Evolutionary conservation across 495 filamentous ascomycete genomes (phyloP).

Genomic region (Talaromyces liani): DNA sequence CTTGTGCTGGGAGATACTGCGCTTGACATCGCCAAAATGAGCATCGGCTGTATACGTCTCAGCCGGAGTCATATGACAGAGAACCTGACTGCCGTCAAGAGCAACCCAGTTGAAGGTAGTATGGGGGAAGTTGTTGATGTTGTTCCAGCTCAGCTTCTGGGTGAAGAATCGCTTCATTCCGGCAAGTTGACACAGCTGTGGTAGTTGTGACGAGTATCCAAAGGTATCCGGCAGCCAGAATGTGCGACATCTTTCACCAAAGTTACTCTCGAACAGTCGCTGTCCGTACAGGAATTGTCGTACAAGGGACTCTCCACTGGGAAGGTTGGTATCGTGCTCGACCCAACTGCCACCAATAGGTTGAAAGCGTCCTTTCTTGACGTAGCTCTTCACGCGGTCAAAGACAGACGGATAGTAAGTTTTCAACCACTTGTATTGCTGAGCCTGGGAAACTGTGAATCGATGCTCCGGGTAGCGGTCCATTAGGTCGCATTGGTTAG

Average conservation of each 20-base stretch:
- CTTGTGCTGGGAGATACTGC: slow-evolving; percentile 89
- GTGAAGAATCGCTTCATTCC: slow-evolving; percentile 97
- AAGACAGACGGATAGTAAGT: slow-evolving; percentile 79
- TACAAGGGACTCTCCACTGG: slow-evolving; percentile 86
- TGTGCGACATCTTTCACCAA: slow-evolving; percentile 79
- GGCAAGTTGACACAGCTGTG: slow-evolving; percentile 82
- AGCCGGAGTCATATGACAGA: slow-evolving; percentile 92
- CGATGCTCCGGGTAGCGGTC: slow-evolving; percentile 91
- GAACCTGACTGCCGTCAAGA: slow-evolving; percentile 88
- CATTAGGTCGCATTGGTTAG: slow-evolving; percentile 88
- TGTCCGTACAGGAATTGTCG: slow-evolving; percentile 96
- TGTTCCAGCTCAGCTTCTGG: slow-evolving; percentile 94
- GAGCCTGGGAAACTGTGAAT: slow-evolving; percentile 86
- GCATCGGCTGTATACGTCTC: slow-evolving; percentile 94
- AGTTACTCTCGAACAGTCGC: slow-evolving; percentile 87
- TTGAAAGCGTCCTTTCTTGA: slow-evolving; percentile 85
- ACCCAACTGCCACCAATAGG: slow-evolving; percentile 98
- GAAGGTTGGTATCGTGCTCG: slow-evolving; percentile 96
- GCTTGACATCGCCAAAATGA: slow-evolving; percentile 90
- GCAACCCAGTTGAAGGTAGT: slow-evolving; percentile 98
- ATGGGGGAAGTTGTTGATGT: slow-evolving; percentile 98
- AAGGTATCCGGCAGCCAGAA: slow-evolving; percentile 99
- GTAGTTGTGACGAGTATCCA: slow-evolving; percentile 90
- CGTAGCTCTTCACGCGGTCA: slow-evolving; percentile 82
- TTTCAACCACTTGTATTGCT: slow-evolving; percentile 97